Base-by-base conservation (phyloP, 2,329 filamentous ascomycete species). In the Conoideocrella luteorostrata region DNA sequence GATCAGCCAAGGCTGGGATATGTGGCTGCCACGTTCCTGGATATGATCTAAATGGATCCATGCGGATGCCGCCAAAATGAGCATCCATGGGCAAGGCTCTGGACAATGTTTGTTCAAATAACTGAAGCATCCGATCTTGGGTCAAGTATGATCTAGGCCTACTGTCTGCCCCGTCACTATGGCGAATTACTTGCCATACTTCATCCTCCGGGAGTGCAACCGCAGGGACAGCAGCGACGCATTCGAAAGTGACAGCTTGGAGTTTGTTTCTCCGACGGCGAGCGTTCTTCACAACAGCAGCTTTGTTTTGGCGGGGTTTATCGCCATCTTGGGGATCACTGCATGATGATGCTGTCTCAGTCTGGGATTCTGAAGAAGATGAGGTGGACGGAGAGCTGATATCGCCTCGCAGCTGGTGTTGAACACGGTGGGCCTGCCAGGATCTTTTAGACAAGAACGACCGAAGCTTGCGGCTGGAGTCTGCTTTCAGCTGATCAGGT, bases 11-110 rank as follows among this genome's bases (percentile, higher is more conserved):
- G 4, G 45, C 47, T 11, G 55, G 54, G 4, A 57, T 49, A 43
- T 51, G 49, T 2, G 49, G 39, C 41, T 41, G 26, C 48, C 50
- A 54, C 22, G 46, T 47, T 5, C 45, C 48, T 7, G 56, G 53
- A 45, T 57, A 53, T 4, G 55, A 46, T 26, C 45, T 47, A 44
- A 57, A 58, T 4, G 56, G 55, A 45, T 57, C 55, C 18, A 55
- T 49, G 7, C 55, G 50, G 17, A 50, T 53, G 26, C 52, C 54
- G 15, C 54, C 54, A 6, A 56, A 52, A n/a, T 42, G 40, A 21
- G 42, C 47, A 18, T 57, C 54, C 6, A 54, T 51, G 15, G 38
- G 23, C 28, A 26, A 12, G n/a, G 22, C 49, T 3, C 50, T 49
- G 17, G 23, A 11, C 20, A 28, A 10, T 23, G 26, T 34, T 18